Evolutionary conservation across 352 stramenopile species (phyloP), one percentile per base, ranked within the genome.

Genomic region (Peronospora destructor): DNA sequence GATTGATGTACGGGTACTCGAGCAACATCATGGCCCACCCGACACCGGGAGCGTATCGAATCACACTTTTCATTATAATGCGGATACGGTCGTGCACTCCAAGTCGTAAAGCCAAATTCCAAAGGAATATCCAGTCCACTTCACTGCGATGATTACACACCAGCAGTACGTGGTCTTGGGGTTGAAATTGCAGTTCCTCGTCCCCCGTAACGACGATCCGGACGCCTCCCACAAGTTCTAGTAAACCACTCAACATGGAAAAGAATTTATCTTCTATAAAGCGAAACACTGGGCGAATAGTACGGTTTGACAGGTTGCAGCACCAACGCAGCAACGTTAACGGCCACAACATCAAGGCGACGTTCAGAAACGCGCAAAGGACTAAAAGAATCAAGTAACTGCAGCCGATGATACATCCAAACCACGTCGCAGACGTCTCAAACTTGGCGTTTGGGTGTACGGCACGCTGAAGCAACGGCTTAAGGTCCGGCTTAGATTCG

Each of bases 121-220:
- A 90, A 44, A 87, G 84, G 59, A 89, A 87, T 41, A 92, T 56
- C 78, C 81, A 88, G 62, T 92, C 78, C 44, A 90, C 70, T 58
- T 90, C 81, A 3, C 71, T 88, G 33, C 81, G 76, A 49, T 90
- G 78, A 61, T 90, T 92, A 45, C 60, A 83, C 34, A 92, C 67
- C 21, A 90, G 40, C 37, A 90, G 57, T 25, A 82, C 64, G 17
- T 77, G 64, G 29, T 89, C 74, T 4, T 63, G 29, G 1, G 38
- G 28, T 1, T 56, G 13, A 47, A 89, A 87, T 6, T 59, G 39
- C n/a, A 72, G 33, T 19, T 56, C 38, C 1, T 83, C 65, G 36
- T 87, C 76, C 21, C 60, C 62, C 2, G 77, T 86, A 2, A 89
- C 21, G 17, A 85, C 62, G 39, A 89, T 55, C 14, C 82, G 60